Evolutionary conservation across 2,329 filamentous ascomycete genomes (phyloP).

Genomic region (Fusarium sp.): DNA sequence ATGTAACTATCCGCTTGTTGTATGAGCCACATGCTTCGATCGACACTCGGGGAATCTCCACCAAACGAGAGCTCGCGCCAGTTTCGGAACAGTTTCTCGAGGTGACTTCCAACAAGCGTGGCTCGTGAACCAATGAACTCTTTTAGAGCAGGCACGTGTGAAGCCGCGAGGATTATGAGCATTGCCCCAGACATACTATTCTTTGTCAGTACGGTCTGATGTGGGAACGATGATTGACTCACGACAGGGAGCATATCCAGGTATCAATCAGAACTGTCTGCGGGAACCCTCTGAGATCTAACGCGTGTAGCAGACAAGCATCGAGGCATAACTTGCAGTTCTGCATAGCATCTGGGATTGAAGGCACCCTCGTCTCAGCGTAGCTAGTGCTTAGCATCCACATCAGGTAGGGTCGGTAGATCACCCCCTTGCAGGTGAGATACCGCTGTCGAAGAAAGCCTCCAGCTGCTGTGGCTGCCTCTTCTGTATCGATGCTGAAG

Average conservation of each 20-base stretch:
- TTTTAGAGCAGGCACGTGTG: slow-evolving; percentile 49
- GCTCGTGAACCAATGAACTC: slow-evolving; percentile 51
- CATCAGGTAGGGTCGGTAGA: slow-evolving; percentile 61
- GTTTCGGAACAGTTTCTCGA: slow-evolving; percentile 49
- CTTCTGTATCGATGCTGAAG: slow-evolving; percentile 47
- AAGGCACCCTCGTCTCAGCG: slow-evolving; percentile 36
- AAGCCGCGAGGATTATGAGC: slow-evolving; percentile 57
- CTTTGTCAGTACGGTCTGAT: rapidly evolving
- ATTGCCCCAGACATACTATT: slow-evolving; percentile 58
- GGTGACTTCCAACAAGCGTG: slow-evolving; percentile 51
- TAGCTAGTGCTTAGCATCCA: slow-evolving; percentile 55
- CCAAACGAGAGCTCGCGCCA: slow-evolving; percentile 53
- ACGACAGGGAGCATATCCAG: slow-evolving; percentile 64
- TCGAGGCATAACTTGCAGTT: slow-evolving; percentile 57
- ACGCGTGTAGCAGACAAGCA: slow-evolving; percentile 57
- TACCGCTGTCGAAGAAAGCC: slow-evolving; percentile 60
- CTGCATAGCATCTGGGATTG: slow-evolving; percentile 47
- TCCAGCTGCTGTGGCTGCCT: slow-evolving; percentile 51
- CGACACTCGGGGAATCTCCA: slow-evolving; percentile 54
- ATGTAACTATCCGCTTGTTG: slow-evolving; percentile 54
- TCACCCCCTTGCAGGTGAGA: slow-evolving; percentile 60
- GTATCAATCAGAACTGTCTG: slow-evolving; percentile 62
- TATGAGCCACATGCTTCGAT: slow-evolving; percentile 57
- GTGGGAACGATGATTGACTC: slow-evolving; percentile 23
- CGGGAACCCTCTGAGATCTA: slow-evolving; percentile 56